A percentile compares a stretch with the other conserved stretches of the same genome.
phyloP scores from a whole-genome alignment of 306 rosid species.

The Quercus gilva region DNA sequence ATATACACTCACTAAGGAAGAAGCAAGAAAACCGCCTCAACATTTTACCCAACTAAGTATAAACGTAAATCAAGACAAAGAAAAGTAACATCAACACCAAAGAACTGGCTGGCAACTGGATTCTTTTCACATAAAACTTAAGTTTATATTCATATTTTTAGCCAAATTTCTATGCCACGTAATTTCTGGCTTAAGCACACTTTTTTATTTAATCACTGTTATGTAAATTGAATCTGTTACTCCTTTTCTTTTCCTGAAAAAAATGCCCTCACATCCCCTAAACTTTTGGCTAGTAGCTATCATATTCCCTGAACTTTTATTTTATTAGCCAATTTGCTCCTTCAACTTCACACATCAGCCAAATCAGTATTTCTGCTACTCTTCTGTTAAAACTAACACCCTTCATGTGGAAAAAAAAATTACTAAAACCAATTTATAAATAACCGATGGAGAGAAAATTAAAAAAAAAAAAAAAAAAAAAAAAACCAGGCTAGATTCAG shows the following conservation, averaged over 20 bases:
- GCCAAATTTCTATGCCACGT: not conserved
- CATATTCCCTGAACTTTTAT: no score
- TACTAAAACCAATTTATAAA: no score
- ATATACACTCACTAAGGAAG: not conserved
- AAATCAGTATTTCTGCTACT: no score
- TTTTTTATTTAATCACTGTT: not conserved
- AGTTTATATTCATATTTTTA: not conserved
- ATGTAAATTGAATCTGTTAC: not conserved
- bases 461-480: no score
- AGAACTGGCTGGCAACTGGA: not conserved
- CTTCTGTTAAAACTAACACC: no score
- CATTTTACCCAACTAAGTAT: not conserved
- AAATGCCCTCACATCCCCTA: no score
- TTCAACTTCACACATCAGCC: no score
- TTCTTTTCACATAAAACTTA: not conserved
- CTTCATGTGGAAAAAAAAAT: no score
- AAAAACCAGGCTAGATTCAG: no score
- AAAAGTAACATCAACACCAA: not conserved
- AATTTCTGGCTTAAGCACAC: not conserved
- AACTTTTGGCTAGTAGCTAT: no score
- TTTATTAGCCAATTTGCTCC: no score
- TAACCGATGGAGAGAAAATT: no score
- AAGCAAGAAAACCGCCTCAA: not conserved
- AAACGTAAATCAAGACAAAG: not conserved
- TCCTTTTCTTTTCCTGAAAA: not conserved